Percentiles rank a stretch among this genome's conserved stretches.
Evolutionary conservation across 2,329 filamentous ascomycete genomes (phyloP).

Genomic region (Myriosclerotinia scirpicola): DNA sequence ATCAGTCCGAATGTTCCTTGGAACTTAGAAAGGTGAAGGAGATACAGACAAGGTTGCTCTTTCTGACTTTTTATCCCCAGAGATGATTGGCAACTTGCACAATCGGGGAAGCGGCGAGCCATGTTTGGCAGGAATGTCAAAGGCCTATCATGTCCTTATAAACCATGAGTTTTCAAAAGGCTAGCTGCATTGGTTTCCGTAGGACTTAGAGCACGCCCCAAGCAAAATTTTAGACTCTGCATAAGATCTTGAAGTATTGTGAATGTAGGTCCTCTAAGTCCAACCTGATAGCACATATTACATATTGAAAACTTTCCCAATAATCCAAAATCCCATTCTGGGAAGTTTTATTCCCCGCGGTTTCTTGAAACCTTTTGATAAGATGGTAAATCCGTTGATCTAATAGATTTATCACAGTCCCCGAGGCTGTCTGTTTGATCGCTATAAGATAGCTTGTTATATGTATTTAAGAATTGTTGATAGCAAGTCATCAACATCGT

Average conservation of each 20-base stretch:
- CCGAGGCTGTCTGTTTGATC: not conserved
- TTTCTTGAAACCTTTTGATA: not conserved
- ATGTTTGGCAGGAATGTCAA: not conserved
- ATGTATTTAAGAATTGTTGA: too few relatives aligned
- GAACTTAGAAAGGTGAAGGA: not conserved
- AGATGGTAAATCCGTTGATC: not conserved
- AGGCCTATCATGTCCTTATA: not conserved
- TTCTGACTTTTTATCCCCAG: not conserved
- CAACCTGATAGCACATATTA: not conserved
- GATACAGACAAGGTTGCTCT: too few relatives aligned
- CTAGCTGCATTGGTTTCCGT: not conserved
- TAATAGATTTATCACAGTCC: not conserved
- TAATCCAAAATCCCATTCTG: not conserved
- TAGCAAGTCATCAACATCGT: too few relatives aligned
- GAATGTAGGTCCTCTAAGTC: not conserved
- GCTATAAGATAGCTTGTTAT: not conserved
- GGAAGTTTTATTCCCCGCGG: not conserved
- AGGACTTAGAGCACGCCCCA: not conserved
- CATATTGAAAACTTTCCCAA: not conserved
- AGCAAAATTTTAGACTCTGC: not conserved
- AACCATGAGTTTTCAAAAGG: not conserved
- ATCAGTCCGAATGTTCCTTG: not conserved
- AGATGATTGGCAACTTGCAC: not conserved
- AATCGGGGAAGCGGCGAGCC: slow-evolving; percentile 2
- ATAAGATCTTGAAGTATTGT: not conserved